Conservation (phyloP, 2,329 filamentous ascomycete species). For the Thielaviopsis cerberus region DNA sequence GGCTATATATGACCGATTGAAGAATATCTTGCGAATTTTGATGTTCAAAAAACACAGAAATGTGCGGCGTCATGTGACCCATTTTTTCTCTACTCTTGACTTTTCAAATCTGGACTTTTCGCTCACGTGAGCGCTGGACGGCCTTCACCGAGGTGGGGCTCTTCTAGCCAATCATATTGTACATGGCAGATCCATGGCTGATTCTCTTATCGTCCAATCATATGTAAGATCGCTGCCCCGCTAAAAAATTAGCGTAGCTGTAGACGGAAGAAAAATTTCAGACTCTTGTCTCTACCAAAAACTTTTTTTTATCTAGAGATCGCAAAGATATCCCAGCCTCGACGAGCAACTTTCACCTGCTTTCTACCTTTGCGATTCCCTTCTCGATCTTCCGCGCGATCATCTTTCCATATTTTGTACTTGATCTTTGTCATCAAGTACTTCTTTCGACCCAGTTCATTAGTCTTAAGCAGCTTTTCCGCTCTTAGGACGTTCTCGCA, state of each 20-base stretch:
- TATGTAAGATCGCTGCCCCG: constrained; percentile 11
- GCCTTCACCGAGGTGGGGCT: constrained; percentile 9
- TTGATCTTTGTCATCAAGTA: constrained; percentile 3
- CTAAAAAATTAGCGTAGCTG: constrained; percentile 12
- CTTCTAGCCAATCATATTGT: constrained; percentile 2
- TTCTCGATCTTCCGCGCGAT: constrained; percentile 3
- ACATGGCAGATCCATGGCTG: constrained; percentile 7
- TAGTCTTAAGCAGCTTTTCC: constrained; percentile 7
- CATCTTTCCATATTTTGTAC: not conserved
- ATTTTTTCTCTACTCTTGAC: not conserved
- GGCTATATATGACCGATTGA: not conserved
- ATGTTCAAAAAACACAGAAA: not conserved
- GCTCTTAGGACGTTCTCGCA: constrained; percentile 12
- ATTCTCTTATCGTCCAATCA: constrained; percentile 12
- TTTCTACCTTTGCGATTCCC: constrained; percentile 6
- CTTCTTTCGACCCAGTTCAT: not conserved
- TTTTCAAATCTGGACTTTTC: not conserved
- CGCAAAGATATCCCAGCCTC: constrained; percentile 11
- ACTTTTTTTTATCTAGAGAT: constrained; percentile 12
- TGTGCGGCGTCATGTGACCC: constrained; percentile 9
- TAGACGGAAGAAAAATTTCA: constrained; percentile 14
- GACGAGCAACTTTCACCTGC: constrained; percentile 5
- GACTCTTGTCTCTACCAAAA: constrained; percentile 10
- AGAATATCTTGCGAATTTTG: not conserved
- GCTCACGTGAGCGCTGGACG: constrained; percentile 8